These are phyloP conservation scores for Entoloma clypeatum DNA, from an alignment of 1,284 basidiomycete species.

Conservation along the genomic window DNA sequence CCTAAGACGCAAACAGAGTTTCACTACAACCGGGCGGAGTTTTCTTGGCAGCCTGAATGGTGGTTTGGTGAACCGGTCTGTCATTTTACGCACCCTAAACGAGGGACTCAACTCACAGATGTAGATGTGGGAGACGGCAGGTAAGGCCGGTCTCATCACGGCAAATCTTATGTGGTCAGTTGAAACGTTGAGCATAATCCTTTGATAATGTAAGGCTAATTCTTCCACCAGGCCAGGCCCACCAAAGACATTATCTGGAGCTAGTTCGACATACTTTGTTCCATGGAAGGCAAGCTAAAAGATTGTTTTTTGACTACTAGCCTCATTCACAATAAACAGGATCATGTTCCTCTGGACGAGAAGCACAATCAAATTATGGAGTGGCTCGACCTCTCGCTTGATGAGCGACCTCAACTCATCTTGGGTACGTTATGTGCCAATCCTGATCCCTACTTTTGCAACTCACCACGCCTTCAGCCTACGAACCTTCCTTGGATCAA, in stretches of 20 bases:
- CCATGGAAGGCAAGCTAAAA: constrained; percentile 59
- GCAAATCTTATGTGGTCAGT: constrained; percentile 89
- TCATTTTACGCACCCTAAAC: constrained; percentile 8
- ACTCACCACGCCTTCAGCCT: constrained; percentile 41
- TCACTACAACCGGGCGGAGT: constrained; percentile 60
- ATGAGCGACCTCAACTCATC: constrained; percentile 73
- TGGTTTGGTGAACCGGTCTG: constrained; percentile 86
- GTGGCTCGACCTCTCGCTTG: constrained; percentile 75
- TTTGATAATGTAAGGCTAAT: neutral
- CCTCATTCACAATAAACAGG: constrained; percentile 30
- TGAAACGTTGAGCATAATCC: neutral
- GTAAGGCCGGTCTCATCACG: constrained; percentile 67
- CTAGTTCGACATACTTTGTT: constrained; percentile 68
- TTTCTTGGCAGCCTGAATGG: constrained; percentile 69
- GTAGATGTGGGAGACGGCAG: constrained; percentile 87
- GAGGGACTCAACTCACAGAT: neutral
- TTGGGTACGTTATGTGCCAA: constrained; percentile 46
- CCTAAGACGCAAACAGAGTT: constrained; percentile 60
- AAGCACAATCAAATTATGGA: constrained; percentile 72
- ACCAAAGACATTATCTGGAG: constrained; percentile 60
- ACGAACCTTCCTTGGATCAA: constrained; percentile 76
- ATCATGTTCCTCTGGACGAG: constrained; percentile 56
- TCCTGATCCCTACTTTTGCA: constrained; percentile 5
- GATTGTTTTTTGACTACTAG: neutral
- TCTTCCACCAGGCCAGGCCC: constrained; percentile 78